Base-by-base conservation (phyloP, 1,284 basidiomycete genomes). In the Cutaneotrichosporon sp. region DNA sequence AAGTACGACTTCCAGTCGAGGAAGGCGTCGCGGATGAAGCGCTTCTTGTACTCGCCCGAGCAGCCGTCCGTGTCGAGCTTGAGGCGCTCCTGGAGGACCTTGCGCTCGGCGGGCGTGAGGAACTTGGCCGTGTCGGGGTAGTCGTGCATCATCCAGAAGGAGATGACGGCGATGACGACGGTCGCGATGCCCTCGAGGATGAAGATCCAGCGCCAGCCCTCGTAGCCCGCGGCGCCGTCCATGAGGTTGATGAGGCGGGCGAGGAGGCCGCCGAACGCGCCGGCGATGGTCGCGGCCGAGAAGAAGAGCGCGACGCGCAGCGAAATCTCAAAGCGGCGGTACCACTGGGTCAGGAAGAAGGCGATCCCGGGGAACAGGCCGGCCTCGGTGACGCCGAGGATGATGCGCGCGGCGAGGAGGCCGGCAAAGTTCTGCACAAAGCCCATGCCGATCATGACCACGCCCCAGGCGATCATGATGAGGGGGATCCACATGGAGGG, bases 91-190 rank as follows among this genome's bases (percentile, higher is more conserved):
- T 56, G 46, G 14, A 72, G 66, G 9, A 66, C 63, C 11, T 42
- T 38, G 24, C 88, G 81, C 78, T 92, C 90, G 2, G 79, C 81
- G 66, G 88, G 87, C 25, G 82, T 84, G n/a, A 92, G 82, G 80
- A 90, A 90, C 66, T 83, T 88, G 33, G 89, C 89, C 0, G 85
- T 88, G 69, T 90, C 88, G 4, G 89, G 89, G 79, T 91, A 91
- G 75, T 91, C 89, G 70, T 88, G 86, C 63, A 90, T 85, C 68
- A 91, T 85, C 84, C 85, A 90, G 81, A 86, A 91, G 3, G 88
- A 88, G 4, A 81, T 69, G n/a, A 78, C 70, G 2, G 87, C 88
- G 2, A 86, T 85, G 22, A 89, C 11, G 27, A 90, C 83, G 1
- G 89, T 91, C 20, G 81, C 81, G 36, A 90, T 80, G 4, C 89